Conservation (phyloP, 2,329 filamentous ascomycete species). For the Diaporthe sp. region DNA sequence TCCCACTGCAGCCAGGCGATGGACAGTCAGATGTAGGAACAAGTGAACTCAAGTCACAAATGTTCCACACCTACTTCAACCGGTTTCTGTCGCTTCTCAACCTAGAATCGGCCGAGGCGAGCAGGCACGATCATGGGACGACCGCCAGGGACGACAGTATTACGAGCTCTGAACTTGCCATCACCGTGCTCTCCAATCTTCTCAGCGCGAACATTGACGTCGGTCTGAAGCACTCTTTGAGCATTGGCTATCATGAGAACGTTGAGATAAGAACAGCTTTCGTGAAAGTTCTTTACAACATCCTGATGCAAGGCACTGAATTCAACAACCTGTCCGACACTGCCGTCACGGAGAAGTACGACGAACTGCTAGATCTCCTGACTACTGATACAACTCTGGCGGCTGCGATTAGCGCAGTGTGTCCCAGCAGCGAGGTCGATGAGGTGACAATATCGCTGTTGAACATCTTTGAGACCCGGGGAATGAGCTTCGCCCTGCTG, state of each 20-base stretch:
- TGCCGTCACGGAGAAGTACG: conserved; percentile 77
- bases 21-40: conserved; percentile 76
- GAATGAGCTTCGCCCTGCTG: conserved; percentile 73
- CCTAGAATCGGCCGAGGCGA: conserved; percentile 63
- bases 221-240: conserved; percentile 77
- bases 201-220: conserved; percentile 80
- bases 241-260: conserved; percentile 79
- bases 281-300: conserved; percentile 78
- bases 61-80: conserved; percentile 81
- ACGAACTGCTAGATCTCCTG: conserved; percentile 73
- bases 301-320: conserved; percentile 79
- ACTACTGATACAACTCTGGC: conserved; percentile 74
- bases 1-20: conserved; percentile 76
- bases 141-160: conserved; percentile 66
- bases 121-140: conserved; percentile 59
- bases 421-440: conserved; percentile 77
- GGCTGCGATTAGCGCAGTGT: conserved; percentile 74
- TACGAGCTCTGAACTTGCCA: conserved; percentile 73
- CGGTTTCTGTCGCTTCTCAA: conserved; percentile 77
- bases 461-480: conserved; percentile 78
- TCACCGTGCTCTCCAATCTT: conserved; percentile 77
- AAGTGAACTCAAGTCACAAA: conserved; percentile 77
- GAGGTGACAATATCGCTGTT: conserved; percentile 77
- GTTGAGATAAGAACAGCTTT: conserved; percentile 79
- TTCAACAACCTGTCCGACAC: conserved; percentile 78